Percentiles rank a stretch among this genome's conserved stretches.
These are phyloP conservation scores for Hemileccinum rubropunctum DNA, from an alignment of 768 basidiomycete genomes.

Conservation along the genomic window DNA sequence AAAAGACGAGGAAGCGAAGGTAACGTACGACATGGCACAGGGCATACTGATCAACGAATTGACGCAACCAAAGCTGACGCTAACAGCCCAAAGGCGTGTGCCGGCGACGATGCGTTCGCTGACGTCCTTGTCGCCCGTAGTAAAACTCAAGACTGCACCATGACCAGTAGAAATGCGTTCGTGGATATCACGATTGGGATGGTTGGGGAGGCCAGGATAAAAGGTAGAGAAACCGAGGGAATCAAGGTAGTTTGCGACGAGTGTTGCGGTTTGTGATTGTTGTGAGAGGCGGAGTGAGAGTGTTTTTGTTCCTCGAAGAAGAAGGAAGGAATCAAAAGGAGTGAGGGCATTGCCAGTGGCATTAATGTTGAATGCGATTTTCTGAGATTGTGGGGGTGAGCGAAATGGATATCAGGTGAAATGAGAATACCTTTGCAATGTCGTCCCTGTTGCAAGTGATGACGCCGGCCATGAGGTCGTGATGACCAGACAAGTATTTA, in stretches of 20 bases:
- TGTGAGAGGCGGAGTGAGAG: slow-evolving; percentile 95
- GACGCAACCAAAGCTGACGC: slow-evolving; percentile 96
- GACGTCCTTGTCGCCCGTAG: slow-evolving; percentile 85
- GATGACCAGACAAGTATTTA: slow-evolving; percentile 96
- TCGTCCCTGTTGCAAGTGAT: slow-evolving; percentile 92
- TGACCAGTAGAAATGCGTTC: slow-evolving; percentile 86
- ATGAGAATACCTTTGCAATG: slow-evolving; percentile 63
- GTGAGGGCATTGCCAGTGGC: slow-evolving; percentile 90
- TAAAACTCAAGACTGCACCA: slow-evolving; percentile 93
- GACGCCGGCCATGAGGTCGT: slow-evolving; percentile 98
- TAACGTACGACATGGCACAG: slow-evolving; percentile 96
- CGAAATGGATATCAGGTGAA: neutral
- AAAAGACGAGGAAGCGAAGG: neutral
- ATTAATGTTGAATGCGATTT: slow-evolving; percentile 90
- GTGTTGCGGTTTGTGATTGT: slow-evolving; percentile 78
- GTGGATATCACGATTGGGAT: slow-evolving; percentile 87
- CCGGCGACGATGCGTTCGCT: slow-evolving; percentile 93
- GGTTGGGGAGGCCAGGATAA: slow-evolving; percentile 84
- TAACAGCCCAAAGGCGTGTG: slow-evolving; percentile 94
- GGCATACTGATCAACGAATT: slow-evolving; percentile 99
- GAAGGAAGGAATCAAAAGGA: slow-evolving; percentile 95
- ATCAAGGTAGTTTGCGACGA: slow-evolving; percentile 84
- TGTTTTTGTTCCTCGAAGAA: slow-evolving; percentile 94
- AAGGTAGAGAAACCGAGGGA: slow-evolving; percentile 85
- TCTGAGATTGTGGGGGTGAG: slow-evolving; percentile 40